Evolutionary conservation across 495 filamentous ascomycete genomes (phyloP), one percentile per base, ranked within the genome.

Genomic region (Tuber brumale): DNA sequence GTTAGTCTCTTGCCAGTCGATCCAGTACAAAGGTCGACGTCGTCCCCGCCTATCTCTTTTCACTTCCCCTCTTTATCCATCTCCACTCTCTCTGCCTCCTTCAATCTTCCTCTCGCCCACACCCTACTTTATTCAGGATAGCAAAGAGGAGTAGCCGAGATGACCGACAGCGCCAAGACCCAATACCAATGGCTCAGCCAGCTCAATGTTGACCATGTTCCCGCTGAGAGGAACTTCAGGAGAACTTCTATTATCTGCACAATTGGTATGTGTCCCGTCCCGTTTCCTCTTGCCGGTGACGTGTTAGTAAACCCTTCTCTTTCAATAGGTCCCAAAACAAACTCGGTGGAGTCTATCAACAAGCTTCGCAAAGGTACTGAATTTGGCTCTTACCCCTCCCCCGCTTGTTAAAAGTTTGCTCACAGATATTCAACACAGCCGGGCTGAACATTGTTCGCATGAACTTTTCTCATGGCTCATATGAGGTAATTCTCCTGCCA

Each of bases 201-300:
- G 76, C 86, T 90, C 69, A 85, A 89, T 79, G 81, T 84, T 69
- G 75, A 76, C 51, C 79, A 79, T 72, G 51, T 90, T 71, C 94
- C 95, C 44, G 86, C 88, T 70, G 92, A 92, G 86, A 92, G 91
- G 86, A 93, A 93, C 87, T 95, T 94, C 84, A 93, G 95, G 78
- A 92, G 96, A 76, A 97, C 96, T 73, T 97, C 95, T 77, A 99
- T 99, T 88, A 97, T 99, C 85, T 92, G 95, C 86, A 99, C 95
- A 83, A 99, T 99, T 85, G 95, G 95, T 92, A 87, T 83, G 85
- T 83, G 19, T 39, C 75, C 61, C 19, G 8, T 69, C 12, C 69
- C 35, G 74, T 21, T 27, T 39, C 16, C 27, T 41, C 57, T 46
- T 27, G 27, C 23, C 31, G 4, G 7, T 37, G 57, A 31, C 72